phyloP scores from a whole-genome alignment of 345 rosid genomes.

The Corchorus capsularis region DNA sequence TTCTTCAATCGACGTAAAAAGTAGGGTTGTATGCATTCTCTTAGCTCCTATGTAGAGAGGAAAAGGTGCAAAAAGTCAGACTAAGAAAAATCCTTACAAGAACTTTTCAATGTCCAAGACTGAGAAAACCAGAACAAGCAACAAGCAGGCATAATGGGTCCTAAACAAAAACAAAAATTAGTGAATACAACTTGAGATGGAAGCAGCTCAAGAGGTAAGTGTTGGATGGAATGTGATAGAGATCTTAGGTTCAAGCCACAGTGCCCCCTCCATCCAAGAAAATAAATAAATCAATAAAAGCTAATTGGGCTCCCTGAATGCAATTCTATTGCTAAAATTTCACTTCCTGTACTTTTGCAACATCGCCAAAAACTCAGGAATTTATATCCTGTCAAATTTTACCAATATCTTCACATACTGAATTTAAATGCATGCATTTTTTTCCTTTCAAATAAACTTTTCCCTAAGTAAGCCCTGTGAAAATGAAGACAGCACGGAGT shows the following conservation, averaged over 20 bases:
- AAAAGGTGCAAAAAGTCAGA: neutral
- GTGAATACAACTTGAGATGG: neutral
- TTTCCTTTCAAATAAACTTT: constrained; percentile 9
- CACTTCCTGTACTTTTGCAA: neutral
- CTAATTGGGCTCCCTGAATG: neutral
- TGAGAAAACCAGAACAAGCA: neutral
- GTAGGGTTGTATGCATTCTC: constrained; percentile 89
- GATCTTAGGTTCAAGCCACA: no score
- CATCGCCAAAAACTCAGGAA: constrained; percentile 10
- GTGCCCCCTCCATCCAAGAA: no score
- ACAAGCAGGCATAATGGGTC: neutral
- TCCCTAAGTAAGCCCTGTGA: neutral
- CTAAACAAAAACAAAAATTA: neutral
- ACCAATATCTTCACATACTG: neutral
- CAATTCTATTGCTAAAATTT: constrained; percentile 4
- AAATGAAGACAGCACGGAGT: neutral
- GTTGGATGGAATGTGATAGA: no score
- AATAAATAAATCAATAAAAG: neutral
- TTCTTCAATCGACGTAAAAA: constrained; percentile 89
- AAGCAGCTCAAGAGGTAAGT: neutral
- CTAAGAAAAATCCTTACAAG: neutral
- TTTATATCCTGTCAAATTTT: neutral
- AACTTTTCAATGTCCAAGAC: neutral
- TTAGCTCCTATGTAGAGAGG: constrained; percentile 57
- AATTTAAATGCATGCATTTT: no score